These are phyloP conservation scores for Mycocentrospora acerina DNA, from an alignment of 2,329 filamentous ascomycete species.

Conservation along the genomic window DNA sequence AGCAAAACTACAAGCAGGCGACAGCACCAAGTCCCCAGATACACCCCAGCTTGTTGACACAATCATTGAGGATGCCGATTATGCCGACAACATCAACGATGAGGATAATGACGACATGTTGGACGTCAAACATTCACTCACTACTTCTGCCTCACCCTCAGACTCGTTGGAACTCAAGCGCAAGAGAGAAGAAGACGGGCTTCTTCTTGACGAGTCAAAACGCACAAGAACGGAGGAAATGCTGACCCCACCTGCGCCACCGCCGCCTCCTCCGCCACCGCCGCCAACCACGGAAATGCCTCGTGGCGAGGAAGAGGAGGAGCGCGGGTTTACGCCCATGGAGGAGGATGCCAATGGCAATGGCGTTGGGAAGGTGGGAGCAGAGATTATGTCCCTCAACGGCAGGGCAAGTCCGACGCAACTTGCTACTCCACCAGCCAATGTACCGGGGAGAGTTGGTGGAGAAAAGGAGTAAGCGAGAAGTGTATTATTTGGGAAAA, in stretches of 20 bases:
- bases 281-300: constrained; percentile 35
- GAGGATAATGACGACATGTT: constrained; percentile 21
- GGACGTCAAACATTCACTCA: constrained; percentile 19
- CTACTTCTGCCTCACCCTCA: constrained; percentile 19
- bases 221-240: constrained; percentile 32
- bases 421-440: constrained; percentile 48
- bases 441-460: constrained; percentile 26
- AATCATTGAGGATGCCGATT: constrained; percentile 7
- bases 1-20: constrained; percentile 8
- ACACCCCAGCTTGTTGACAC: constrained; percentile 14
- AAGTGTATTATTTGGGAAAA: no score
- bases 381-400: constrained; percentile 4
- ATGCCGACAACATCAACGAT: neutral
- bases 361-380: constrained; percentile 14
- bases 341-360: constrained; percentile 22
- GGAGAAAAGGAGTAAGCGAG: no score
- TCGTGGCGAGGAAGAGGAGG: constrained; percentile 26
- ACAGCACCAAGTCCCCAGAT: constrained; percentile 16
- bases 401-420: constrained; percentile 41
- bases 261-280: constrained; percentile 45
- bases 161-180: constrained; percentile 40
- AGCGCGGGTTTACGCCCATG: constrained; percentile 22
- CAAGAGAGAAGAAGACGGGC: constrained; percentile 39
- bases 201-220: constrained; percentile 34
- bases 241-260: constrained; percentile 39